Conservation (phyloP, 805 yeast species). For the Candida stauntonica region DNA sequence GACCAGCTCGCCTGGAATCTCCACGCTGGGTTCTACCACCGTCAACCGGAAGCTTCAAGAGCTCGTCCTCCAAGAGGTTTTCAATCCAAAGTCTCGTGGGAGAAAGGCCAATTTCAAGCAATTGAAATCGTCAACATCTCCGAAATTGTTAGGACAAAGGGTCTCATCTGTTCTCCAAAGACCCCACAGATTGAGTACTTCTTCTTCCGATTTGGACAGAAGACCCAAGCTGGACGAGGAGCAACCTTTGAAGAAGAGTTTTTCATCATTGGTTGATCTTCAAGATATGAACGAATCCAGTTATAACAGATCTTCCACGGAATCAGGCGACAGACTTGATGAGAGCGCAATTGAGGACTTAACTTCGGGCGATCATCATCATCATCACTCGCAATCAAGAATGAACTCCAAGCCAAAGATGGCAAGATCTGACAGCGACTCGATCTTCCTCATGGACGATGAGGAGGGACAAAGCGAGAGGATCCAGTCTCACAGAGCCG, state of each 20-base stretch:
- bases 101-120: constrained; percentile 6
- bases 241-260: constrained; percentile 20
- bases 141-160: constrained; percentile 15
- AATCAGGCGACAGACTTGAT: no score
- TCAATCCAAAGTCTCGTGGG: constrained; percentile 39
- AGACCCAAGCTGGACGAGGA: constrained; percentile 16
- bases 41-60: constrained; percentile 71
- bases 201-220: constrained; percentile 23
- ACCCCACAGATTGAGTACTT: constrained; percentile 21
- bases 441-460: constrained; percentile 44
- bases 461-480: constrained; percentile 25
- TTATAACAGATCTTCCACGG: not conserved
- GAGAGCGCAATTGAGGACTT: constrained; percentile 7
- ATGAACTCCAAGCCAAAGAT: constrained; percentile 4
- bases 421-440: constrained; percentile 26
- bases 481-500: constrained; percentile 1
- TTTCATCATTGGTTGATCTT: constrained; percentile 25
- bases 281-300: constrained; percentile 9
- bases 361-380: no score
- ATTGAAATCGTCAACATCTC: constrained; percentile 20
- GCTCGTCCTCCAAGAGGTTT: constrained; percentile 66
- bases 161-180: constrained; percentile 4
- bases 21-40: constrained; percentile 52
- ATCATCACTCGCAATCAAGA: not conserved
- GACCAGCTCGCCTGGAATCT: constrained; percentile 12